Evolutionary conservation across 192 early-diverging fungal genomes (phyloP), one percentile per base, ranked within the genome.

Genomic region (Powellomyces hirtus): DNA sequence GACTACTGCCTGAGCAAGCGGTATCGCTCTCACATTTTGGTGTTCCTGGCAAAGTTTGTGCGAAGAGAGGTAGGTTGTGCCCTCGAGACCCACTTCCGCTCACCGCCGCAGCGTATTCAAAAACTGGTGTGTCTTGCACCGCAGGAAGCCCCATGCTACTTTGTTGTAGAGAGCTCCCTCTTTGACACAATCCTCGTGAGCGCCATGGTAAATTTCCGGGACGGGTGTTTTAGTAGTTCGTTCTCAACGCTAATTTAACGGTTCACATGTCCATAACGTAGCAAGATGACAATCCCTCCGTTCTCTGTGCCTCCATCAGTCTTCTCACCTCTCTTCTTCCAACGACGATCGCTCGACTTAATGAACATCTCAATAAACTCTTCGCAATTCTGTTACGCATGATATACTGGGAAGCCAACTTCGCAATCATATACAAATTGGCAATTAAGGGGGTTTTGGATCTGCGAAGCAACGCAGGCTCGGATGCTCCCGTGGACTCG

Each of bases 101-200:
- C n/a, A n/a, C n/a, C n/a, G n/a, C n/a, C n/a, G n/a, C n/a, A n/a
- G n/a, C n/a, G n/a, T n/a, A n/a, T n/a, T n/a, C n/a, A n/a, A n/a
- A 20, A 14, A 27, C 44, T 16, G n/a, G 20, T 29, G 16, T 1
- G 52, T 20, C 13, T 14, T n/a, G n/a, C n/a, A n/a, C n/a, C n/a
- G n/a, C 45, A 68, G 59, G 70, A 72, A 56, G 61, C 61, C 2
- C 46, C 61, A 16, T 30, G 20, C 38, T 72, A 64, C 24, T 59
- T 36, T 45, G 14, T 72, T 22, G n/a, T 33, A 18, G 70, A 72
- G 22, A 57, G 33, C 42, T 26, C 40, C 18, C 38, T 72, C 6
- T 72, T 72, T 62, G 14, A 24, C 46, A 64, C 62, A n/a, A 56
- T 72, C 18, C 52, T 72, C 46, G 22, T 22, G 18, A 65, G 51